A percentile compares a stretch with the other conserved stretches of the same genome.
Evolutionary conservation across 306 rosid species (phyloP).

Genomic region (Purshia tridentata): DNA sequence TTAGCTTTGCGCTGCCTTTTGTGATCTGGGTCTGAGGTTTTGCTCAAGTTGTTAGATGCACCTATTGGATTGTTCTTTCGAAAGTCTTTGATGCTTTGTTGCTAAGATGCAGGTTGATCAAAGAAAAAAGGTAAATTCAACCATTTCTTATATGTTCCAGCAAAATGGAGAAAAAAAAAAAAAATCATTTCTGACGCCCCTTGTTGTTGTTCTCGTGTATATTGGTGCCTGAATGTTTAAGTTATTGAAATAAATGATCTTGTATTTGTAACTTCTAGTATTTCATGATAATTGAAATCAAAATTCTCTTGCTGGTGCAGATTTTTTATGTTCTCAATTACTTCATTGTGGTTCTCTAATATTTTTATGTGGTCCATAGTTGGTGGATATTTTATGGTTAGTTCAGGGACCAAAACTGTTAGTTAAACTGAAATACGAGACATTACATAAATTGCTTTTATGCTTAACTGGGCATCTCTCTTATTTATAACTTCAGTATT

Average conservation of each 20-base stretch:
- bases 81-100: constrained; percentile 47
- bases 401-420: constrained; percentile 7
- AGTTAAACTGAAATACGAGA: background rate
- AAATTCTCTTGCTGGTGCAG: background rate
- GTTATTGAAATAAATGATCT: constrained; percentile 3
- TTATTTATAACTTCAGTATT: background rate
- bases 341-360: constrained; percentile 12
- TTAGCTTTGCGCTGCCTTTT: constrained; percentile 1
- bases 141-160: constrained; percentile 2
- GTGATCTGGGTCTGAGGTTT: constrained; percentile 46
- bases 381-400: constrained; percentile 8
- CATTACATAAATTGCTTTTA: background rate
- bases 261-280: background rate
- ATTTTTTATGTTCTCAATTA: constrained; percentile 10
- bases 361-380: constrained; percentile 20
- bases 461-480: background rate
- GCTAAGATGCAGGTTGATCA: constrained; percentile 80
- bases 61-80: constrained; percentile 33
- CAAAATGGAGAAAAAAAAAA: background rate
- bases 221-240: background rate
- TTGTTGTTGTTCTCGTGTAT: constrained; percentile 6
- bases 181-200: background rate
- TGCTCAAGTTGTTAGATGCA: constrained; percentile 42
- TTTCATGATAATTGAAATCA: background rate
- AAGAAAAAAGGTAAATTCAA: constrained; percentile 76